Evolutionary conservation across 345 rosid genomes (phyloP).

Genomic region (Eucalyptus virginea): DNA sequence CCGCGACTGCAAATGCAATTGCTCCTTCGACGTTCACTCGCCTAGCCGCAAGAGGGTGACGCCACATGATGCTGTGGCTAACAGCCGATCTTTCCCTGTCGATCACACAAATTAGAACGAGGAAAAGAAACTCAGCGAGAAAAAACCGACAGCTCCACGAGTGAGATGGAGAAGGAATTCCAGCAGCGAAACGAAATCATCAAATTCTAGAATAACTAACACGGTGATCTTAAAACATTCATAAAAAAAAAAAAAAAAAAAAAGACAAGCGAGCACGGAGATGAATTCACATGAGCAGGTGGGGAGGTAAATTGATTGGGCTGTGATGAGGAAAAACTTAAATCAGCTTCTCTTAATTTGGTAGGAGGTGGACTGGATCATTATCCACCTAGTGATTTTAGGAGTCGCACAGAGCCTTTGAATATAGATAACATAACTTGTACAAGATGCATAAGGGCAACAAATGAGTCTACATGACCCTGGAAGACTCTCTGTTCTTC

Average conservation of each 20-base stretch:
- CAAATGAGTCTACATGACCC: conserved; percentile 73
- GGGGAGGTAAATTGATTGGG: background rate
- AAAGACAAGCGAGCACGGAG: background rate
- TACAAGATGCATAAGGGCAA: conserved; percentile 90
- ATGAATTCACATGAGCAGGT: background rate
- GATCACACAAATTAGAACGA: background rate
- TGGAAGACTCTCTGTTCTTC: conserved; percentile 68
- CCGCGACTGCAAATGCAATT: conserved; percentile 58
- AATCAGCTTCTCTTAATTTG: background rate
- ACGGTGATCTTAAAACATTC: background rate
- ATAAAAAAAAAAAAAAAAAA: background rate
- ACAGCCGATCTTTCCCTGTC: conserved; percentile 71
- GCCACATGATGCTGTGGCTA: conserved; percentile 78
- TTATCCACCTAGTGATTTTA: background rate
- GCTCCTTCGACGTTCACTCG: conserved; percentile 60
- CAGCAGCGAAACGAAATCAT: background rate
- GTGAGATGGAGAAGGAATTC: background rate
- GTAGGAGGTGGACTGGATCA: background rate
- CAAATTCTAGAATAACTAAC: background rate
- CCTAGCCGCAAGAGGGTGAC: conserved; percentile 47
- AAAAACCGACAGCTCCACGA: background rate
- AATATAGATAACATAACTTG: conserved; percentile 42
- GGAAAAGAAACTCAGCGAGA: background rate
- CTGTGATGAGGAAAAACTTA: background rate
- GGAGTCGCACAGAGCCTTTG: background rate